phyloP scores from a whole-genome alignment of 352 stramenopile genomes.

The Phytophthora syringae region DNA sequence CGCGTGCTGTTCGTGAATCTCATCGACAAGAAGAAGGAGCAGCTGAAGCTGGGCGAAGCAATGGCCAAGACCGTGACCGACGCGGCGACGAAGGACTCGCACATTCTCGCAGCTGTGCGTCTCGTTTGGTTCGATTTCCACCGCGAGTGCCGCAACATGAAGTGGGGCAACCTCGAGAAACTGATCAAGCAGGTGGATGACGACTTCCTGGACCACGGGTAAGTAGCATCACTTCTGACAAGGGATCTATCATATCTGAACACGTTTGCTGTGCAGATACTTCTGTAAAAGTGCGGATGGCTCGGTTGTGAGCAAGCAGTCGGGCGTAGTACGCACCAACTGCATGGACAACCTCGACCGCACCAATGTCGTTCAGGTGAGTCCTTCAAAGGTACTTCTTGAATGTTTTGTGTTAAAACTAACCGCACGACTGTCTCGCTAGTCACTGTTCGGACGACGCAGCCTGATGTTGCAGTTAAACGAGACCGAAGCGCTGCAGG shows the following conservation, averaged over 20 bases:
- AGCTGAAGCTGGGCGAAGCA: constrained; percentile 90
- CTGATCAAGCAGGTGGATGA: constrained; percentile 90
- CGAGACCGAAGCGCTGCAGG: constrained; percentile 67
- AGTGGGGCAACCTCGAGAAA: constrained; percentile 92
- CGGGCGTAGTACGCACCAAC: constrained; percentile 95
- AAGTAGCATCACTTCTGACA: constrained; percentile 7
- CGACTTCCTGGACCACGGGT: constrained; percentile 78
- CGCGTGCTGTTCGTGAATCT: constrained; percentile 94
- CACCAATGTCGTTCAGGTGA: constrained; percentile 82
- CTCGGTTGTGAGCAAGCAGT: constrained; percentile 75
- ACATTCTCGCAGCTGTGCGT: constrained; percentile 66
- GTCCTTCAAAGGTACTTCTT: background rate
- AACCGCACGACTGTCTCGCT: constrained; percentile 16
- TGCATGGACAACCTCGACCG: constrained; percentile 99
- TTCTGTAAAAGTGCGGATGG: constrained; percentile 64
- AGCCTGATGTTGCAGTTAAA: constrained; percentile 89
- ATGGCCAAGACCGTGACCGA: constrained; percentile 84
- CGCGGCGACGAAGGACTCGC: constrained; percentile 59
- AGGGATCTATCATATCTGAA: background rate
- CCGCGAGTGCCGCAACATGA: constrained; percentile 94
- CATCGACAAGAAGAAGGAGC: constrained; percentile 95
- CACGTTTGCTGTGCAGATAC: constrained; percentile 39
- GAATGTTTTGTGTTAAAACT: background rate
- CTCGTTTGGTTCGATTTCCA: constrained; percentile 98
- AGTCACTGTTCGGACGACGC: constrained; percentile 93